Evolutionary conservation across 2,329 filamentous ascomycete genomes (phyloP), one percentile per base, ranked within the genome.

Genomic region (Madurella mycetomatis): DNA sequence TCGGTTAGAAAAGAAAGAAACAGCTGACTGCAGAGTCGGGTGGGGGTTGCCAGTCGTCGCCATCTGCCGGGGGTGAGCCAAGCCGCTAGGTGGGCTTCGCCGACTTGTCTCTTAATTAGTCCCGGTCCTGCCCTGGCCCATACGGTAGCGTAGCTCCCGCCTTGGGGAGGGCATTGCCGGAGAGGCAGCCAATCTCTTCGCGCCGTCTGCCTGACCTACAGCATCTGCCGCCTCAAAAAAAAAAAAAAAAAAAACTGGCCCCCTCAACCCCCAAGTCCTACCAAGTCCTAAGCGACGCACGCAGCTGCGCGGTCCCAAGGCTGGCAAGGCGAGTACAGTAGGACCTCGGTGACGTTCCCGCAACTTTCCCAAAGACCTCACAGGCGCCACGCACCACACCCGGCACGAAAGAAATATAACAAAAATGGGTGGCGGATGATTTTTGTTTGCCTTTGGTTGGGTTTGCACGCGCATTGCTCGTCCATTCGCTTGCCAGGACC

Each of bases 401-500:
- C 18, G 18, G 39, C 45, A 49, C 47, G 32, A 40, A 43, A n/a
- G 45, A 54, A 56, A 57, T 62, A 63, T 62, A 65, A 60, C 62
- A 61, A 65, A 63, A 65, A 65, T 65, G 62, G 54, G 62, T 64
- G 64, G 62, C 60, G 60, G 59, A 63, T 64, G 55, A 60, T 51
- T 45, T 25, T 52, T 43, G 48, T 54, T 57, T 48, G 12, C 43
- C 34, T 40, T 51, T 39, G 41, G 41, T 53, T 52, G 50, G 55
- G 19, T 54, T 53, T 25, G 47, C 42, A 30, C 48, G 39, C 41
- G 16, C 52, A 40, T 49, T 51, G 34, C 37, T 51, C 39, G 30
- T 49, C 49, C 34, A 25, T 16, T 45, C 43, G n/a, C n/a, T 47
- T 53, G 30, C 31, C 34, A 32, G 31, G 41, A 34, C 30, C 18